phyloP scores from a whole-genome alignment of 768 basidiomycete genomes.

The Phylloporus sp. region DNA sequence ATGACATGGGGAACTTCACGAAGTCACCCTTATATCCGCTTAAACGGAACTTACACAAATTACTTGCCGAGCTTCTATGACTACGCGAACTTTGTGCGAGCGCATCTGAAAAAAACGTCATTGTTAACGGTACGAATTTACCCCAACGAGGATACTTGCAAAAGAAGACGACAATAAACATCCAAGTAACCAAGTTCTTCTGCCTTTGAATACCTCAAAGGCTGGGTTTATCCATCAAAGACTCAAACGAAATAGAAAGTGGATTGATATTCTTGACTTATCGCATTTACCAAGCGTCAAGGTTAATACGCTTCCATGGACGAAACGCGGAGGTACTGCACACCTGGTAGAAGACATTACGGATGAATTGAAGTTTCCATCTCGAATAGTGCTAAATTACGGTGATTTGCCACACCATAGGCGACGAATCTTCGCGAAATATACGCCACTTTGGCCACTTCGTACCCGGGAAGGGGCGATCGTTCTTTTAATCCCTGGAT shows the following conservation, averaged over 20 bases:
- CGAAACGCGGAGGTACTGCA: neutral
- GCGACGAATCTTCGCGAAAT: neutral
- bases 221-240: neutral
- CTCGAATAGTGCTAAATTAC: no score
- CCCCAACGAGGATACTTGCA: no score
- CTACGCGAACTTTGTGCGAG: no score
- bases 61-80: no score
- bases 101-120: neutral
- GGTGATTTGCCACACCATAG: neutral
- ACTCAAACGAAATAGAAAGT: neutral
- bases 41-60: neutral
- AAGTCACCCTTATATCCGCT: no score
- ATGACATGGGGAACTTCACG: neutral
- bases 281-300: neutral
- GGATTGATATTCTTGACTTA: neutral
- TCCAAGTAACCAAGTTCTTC: no score
- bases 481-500: no score
- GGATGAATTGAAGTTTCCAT: neutral
- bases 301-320: neutral
- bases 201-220: no score
- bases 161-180: no score
- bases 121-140: no score
- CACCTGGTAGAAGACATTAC: neutral
- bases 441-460: no score
- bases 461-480: no score